These are phyloP conservation scores for Wickerhamiella infanticola DNA, from an alignment of 1,139 yeast species.

Conservation along the genomic window DNA sequence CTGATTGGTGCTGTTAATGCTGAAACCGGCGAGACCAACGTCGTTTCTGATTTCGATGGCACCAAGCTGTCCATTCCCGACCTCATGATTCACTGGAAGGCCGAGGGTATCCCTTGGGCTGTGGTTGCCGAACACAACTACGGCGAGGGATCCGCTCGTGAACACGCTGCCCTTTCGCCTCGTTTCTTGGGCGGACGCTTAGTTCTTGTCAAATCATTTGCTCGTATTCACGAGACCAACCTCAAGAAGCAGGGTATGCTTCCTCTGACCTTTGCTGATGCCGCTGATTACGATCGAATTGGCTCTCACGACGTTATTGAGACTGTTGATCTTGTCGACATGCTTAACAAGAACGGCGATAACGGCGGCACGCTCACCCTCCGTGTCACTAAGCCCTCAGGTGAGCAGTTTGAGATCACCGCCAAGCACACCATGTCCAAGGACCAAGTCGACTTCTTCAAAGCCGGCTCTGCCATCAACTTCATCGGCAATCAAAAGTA, in stretches of 20 bases:
- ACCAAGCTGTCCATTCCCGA: slow-evolving; percentile 70
- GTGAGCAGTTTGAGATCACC: slow-evolving; percentile 50
- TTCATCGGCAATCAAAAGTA: slow-evolving; percentile 43
- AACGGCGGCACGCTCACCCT: slow-evolving; percentile 70
- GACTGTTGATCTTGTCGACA: slow-evolving; percentile 61
- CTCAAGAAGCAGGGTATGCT: slow-evolving; percentile 95
- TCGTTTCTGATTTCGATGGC: slow-evolving; percentile 79
- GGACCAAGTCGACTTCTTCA: slow-evolving; percentile 91
- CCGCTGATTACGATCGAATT: slow-evolving; percentile 72
- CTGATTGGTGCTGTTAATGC: slow-evolving; percentile 93
- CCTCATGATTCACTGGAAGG: slow-evolving; percentile 89
- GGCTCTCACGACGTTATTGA: slow-evolving; percentile 63
- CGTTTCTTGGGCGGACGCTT: slow-evolving; percentile 83
- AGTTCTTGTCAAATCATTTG: slow-evolving; percentile 86
- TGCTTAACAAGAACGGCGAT: slow-evolving; percentile 68
- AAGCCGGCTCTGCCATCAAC: slow-evolving; percentile 94
- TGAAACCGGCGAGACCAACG: slow-evolving; percentile 92
- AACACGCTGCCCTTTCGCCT: slow-evolving; percentile 95
- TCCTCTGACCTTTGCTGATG: slow-evolving; percentile 84
- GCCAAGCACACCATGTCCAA: slow-evolving; percentile 92
- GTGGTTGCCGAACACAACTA: slow-evolving; percentile 96
- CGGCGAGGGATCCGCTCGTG: slow-evolving; percentile 99
- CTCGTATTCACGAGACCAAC: slow-evolving; percentile 91
- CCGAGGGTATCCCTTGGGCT: slow-evolving; percentile 72
- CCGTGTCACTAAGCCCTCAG: slow-evolving; percentile 60